Evolutionary conservation across 208 protist genomes (phyloP).

Genomic region (Leishmania turanica): DNA sequence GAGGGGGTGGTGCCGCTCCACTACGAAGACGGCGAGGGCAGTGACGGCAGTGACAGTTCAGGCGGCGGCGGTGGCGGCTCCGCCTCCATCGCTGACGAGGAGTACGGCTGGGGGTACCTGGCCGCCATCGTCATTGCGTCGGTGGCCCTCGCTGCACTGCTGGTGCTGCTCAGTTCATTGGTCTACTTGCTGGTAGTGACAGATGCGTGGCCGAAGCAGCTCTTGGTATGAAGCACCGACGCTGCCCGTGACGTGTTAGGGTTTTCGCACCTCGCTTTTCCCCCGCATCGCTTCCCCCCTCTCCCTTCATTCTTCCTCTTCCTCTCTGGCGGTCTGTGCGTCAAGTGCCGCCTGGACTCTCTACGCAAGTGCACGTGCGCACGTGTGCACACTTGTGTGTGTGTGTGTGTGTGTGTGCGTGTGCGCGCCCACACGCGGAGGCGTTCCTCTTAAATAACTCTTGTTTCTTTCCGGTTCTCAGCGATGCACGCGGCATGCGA

Average conservation of each 20-base stretch:
- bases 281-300: not conserved
- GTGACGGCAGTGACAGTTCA: not conserved
- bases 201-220: constrained; percentile 10
- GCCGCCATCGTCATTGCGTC: constrained; percentile 6
- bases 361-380: not conserved
- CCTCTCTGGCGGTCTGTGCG: not conserved
- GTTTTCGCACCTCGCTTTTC: not conserved
- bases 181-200: not conserved
- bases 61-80: not conserved
- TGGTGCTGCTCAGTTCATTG: constrained; percentile 5
- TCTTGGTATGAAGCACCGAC: not conserved
- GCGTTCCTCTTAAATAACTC: not conserved
- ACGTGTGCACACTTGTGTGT: too few relatives aligned
- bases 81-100: not conserved
- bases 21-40: not conserved
- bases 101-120: constrained; percentile 17
- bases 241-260: not conserved
- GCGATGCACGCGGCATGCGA: not conserved
- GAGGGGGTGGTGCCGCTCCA: constrained; percentile 5
- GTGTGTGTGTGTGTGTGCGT: too few relatives aligned
- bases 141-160: constrained; percentile 15
- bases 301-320: not conserved
- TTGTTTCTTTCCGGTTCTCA: not conserved
- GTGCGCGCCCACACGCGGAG: not conserved
- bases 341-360: not conserved